Base-by-base conservation (phyloP, 371 early-diverging fungal species). In the Synchytrium microbalum region DNA sequence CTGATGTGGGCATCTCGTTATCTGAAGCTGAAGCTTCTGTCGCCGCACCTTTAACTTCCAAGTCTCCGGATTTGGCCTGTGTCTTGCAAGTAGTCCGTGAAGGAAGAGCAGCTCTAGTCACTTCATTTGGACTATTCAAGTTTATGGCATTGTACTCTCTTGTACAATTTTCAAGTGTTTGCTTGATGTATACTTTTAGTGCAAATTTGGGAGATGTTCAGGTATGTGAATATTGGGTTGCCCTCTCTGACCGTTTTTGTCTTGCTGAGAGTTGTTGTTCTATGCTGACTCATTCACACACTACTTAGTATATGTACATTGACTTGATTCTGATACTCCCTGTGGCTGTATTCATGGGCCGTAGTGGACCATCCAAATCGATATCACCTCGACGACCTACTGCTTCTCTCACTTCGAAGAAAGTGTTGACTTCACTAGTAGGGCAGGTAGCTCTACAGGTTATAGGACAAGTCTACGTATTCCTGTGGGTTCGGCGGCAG, bases 21-120 rank as follows among this genome's bases (percentile, higher is more conserved):
- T 92, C 94, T 3, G 93, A 96, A 66, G 96, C 98, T 14, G 99
- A 97, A 68, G 95, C 98, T 2, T 93, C 92, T 38, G 93, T 99
- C 0, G 98, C 98, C 1, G 97, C 99, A 2, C 96, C 95, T 0
- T 99, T 99, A 72, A 96, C 96, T 0, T 91, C 92, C 52, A 84
- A 85, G 54, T 85, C 85, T 8, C 88, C 82, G 55, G 92, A 98
- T 64, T 91, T 99, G 64, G 80, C 80, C 46, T 96, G 96, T 72
- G 95, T 99, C 0, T 78, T 94, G 54, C 85, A 89, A 58, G 87
- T 96, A 46, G 92, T 98, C 58, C 83, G 89, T 67, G 99, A 99
- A 72, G 99, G 99, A 29, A 85, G 99, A 23, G 95, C 96, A 8
- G 94, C 99, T 0, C 80, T 99, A 61, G 96, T 96, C 29, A 98